Base-by-base conservation (phyloP, 768 basidiomycete species). In the Xerocomus potaroensis region DNA sequence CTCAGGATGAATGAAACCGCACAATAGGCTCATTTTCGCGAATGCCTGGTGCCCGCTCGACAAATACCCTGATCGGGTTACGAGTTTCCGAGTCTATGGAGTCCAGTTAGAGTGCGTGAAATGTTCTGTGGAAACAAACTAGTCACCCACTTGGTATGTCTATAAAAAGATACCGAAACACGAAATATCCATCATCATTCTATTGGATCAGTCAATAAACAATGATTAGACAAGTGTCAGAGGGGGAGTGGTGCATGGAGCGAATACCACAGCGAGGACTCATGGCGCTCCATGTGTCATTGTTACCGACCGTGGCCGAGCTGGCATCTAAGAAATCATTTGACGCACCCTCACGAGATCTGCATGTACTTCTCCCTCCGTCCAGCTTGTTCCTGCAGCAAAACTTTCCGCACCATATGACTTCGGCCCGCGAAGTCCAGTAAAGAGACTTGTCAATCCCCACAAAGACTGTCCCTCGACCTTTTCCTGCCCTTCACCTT, bases 291-390 rank as follows among this genome's bases (percentile, higher is more conserved):
- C 33, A 26, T 35, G 33, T 19, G 24, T 54, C n/a, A n/a, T 23
- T 36, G 23, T 29, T 15, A 36, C 32, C 16, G 14, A 41, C 46
- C 23, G 6, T 26, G 26, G 34, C 36, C 15, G 15, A 42, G 31
- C 24, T 37, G n/a, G 48, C 35, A 35, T 18, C 32, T 16, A 41
- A 45, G 15, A 49, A 50, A 47, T 34, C 18, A 31, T 35, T 46
- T 16, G 16, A 70, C 79, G 48, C 65, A 88, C 88, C 73, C 78
- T 78, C 49, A 89, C 72, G 33, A 89, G 74, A 65, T 86, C 82
- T 8, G 80, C 89, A 63, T 91, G 89, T 8, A 87, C 85, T 56
- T 91, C 87, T 8, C 89, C 88, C 50, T 90, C 87, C 15, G 75
- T 81, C 67, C 76, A 87, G 15, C 68, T 57, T 47, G 69, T 70